These are phyloP conservation scores for Leishmania gerbilli DNA, from an alignment of 208 protist species.

Conservation along the genomic window DNA sequence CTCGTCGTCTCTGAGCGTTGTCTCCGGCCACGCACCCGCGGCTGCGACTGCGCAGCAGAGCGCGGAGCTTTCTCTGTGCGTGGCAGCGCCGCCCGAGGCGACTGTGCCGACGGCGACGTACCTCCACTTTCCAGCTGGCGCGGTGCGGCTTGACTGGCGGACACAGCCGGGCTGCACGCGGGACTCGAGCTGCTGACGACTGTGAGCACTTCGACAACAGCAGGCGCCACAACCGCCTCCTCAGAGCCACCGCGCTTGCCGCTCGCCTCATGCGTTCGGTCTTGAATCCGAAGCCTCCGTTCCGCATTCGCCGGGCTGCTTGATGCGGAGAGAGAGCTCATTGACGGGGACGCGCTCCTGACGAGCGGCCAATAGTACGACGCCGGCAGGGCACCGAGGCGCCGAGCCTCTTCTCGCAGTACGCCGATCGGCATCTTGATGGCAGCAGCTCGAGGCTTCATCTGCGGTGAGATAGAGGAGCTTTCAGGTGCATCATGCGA, in stretches of 20 bases:
- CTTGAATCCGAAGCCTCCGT: slow-evolving; percentile 4
- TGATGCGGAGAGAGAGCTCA: slow-evolving; percentile 10
- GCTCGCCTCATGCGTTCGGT: not conserved
- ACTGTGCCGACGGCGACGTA: not conserved
- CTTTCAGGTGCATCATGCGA: not conserved
- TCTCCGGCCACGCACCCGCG: not conserved
- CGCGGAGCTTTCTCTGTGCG: not conserved
- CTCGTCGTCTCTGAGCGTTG: not conserved
- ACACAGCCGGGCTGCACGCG: not conserved
- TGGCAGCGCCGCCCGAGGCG: not conserved
- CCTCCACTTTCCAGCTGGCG: not conserved
- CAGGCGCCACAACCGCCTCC: not conserved
- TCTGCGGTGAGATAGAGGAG: not conserved
- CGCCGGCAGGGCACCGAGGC: slow-evolving; percentile 48
- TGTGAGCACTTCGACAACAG: not conserved
- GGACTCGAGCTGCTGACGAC: not conserved
- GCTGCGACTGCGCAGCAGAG: not conserved
- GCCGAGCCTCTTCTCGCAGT: slow-evolving; percentile 48
- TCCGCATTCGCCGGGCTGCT: slow-evolving; percentile 7
- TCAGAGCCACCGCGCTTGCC: not conserved
- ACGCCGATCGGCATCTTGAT: slow-evolving; percentile 25
- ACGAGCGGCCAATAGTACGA: slow-evolving; percentile 14
- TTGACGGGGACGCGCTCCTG: slow-evolving; percentile 19
- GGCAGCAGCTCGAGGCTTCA: not conserved
- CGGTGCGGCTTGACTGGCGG: not conserved